These are phyloP conservation scores for Colletotrichum eremochloae DNA, from an alignment of 2,329 filamentous ascomycete species.

Conservation along the genomic window DNA sequence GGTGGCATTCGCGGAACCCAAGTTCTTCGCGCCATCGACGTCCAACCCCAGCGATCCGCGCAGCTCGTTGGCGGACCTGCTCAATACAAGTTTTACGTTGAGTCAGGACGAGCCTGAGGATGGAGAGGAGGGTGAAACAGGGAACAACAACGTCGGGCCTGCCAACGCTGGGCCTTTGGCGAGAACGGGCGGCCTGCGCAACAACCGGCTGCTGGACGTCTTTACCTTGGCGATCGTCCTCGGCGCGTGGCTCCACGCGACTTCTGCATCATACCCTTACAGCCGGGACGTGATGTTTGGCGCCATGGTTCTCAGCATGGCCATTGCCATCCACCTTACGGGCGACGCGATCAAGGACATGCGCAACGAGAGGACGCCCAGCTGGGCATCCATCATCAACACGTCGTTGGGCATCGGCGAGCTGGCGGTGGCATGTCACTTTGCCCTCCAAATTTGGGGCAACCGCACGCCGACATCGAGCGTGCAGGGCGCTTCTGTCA, in stretches of 20 bases:
- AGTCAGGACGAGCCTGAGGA: conserved; percentile 47
- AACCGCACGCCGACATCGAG: conserved; percentile 20
- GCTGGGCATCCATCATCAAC: conserved; percentile 35
- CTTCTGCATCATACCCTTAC: conserved; percentile 37
- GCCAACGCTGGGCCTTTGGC: conserved; percentile 7
- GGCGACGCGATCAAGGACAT: conserved; percentile 37
- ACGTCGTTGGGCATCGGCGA: conserved; percentile 37
- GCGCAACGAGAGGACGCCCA: conserved; percentile 27
- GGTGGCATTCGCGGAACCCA: conserved; percentile 69
- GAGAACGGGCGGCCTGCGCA: conserved; percentile 32
- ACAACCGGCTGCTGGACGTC: conserved; percentile 39
- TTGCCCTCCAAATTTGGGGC: conserved; percentile 40
- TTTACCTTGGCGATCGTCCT: conserved; percentile 39
- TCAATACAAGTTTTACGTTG: conserved; percentile 60
- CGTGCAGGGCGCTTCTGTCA: conserved; percentile 34
- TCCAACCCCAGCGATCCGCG: conserved; percentile 54
- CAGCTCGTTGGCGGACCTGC: conserved; percentile 59
- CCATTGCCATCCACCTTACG: conserved; percentile 36
- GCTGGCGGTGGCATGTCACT: conserved; percentile 37
- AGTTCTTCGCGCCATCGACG: conserved; percentile 67
- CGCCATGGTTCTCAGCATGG: conserved; percentile 40
- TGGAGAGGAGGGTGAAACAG: conserved; percentile 6
- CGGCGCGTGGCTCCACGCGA: conserved; percentile 39
- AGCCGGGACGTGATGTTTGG: conserved; percentile 42
- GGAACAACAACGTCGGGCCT: conserved; percentile 3